phyloP scores from a whole-genome alignment of 768 basidiomycete species.

The Daedaleopsis nitida region DNA sequence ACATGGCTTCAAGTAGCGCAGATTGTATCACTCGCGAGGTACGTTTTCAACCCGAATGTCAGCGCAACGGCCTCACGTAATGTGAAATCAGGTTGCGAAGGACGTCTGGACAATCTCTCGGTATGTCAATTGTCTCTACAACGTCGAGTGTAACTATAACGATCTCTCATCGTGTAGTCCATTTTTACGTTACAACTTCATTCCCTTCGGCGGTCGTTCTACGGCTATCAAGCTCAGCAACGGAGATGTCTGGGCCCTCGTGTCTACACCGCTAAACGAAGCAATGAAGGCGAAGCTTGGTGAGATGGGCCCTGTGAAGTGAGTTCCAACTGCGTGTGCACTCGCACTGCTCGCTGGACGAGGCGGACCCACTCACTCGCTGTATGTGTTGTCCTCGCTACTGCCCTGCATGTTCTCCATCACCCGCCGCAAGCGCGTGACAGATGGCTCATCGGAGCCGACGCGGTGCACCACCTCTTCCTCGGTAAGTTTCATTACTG shows the following conservation, averaged over 20 bases:
- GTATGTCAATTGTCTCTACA: slow-evolving; percentile 34
- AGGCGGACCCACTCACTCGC: too few species aligned
- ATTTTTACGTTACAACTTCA: slow-evolving; percentile 62
- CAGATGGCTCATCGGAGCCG: slow-evolving; percentile 62
- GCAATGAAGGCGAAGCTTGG: slow-evolving; percentile 66
- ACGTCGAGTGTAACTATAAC: not conserved
- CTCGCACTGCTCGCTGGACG: not conserved
- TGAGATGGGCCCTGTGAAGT: slow-evolving; percentile 72
- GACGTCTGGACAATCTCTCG: slow-evolving; percentile 69
- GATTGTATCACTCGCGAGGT: slow-evolving; percentile 16
- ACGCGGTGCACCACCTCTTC: slow-evolving; percentile 61
- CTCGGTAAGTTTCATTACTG: slow-evolving; percentile 44
- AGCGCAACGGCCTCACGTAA: not conserved
- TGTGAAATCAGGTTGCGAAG: slow-evolving; percentile 33
- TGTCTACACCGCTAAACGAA: slow-evolving; percentile 69
- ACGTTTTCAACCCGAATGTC: not conserved
- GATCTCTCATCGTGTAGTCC: slow-evolving; percentile 45
- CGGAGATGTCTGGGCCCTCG: slow-evolving; percentile 81
- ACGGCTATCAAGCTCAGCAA: slow-evolving; percentile 74
- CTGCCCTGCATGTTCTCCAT: too few species aligned
- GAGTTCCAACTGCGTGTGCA: slow-evolving; percentile 17
- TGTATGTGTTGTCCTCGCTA: too few species aligned
- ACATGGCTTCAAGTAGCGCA: slow-evolving; percentile 1
- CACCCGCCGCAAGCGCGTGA: too few species aligned
- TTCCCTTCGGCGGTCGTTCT: slow-evolving; percentile 82